Evolutionary conservation across 352 stramenopile species (phyloP).

Genomic region (Globisporangium apiculatum): DNA sequence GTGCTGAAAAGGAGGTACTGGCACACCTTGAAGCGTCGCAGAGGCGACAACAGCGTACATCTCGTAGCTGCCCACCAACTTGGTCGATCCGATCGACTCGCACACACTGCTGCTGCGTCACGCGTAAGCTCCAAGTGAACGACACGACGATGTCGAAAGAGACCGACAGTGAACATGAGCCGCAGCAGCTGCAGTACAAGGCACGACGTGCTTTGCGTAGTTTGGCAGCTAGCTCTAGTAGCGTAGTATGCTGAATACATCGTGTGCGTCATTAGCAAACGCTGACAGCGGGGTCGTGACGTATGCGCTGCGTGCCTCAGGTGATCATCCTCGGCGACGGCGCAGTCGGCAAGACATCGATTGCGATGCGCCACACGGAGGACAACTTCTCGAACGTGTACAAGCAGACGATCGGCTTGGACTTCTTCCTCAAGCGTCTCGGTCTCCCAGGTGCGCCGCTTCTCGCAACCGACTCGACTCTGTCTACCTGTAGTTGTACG

Average conservation of each 20-base stretch:
- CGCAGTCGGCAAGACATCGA: constrained; percentile 94
- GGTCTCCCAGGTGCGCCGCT: constrained; percentile 61
- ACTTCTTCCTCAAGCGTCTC: constrained; percentile 94
- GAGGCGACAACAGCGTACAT: neutral
- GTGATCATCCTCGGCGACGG: constrained; percentile 93
- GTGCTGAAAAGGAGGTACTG: neutral
- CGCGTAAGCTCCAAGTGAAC: neutral
- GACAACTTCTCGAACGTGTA: constrained; percentile 91
- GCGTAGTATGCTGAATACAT: neutral
- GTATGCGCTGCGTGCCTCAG: constrained; percentile 18
- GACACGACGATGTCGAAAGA: constrained; percentile 62
- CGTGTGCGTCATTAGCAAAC: neutral
- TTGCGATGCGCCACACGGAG: constrained; percentile 89
- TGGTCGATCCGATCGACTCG: neutral
- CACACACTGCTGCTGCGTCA: neutral
- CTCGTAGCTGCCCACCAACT: neutral
- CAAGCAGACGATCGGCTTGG: constrained; percentile 93
- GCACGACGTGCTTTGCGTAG: constrained; percentile 13
- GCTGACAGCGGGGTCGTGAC: neutral
- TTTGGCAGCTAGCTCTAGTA: neutral
- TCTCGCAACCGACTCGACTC: neutral
- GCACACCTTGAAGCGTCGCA: neutral
- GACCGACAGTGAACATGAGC: constrained; percentile 76
- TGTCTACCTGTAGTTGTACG: neutral
- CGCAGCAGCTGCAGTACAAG: constrained; percentile 86